phyloP scores from a whole-genome alignment of 2,329 filamentous ascomycete species.

The Cladosporium sp. region DNA sequence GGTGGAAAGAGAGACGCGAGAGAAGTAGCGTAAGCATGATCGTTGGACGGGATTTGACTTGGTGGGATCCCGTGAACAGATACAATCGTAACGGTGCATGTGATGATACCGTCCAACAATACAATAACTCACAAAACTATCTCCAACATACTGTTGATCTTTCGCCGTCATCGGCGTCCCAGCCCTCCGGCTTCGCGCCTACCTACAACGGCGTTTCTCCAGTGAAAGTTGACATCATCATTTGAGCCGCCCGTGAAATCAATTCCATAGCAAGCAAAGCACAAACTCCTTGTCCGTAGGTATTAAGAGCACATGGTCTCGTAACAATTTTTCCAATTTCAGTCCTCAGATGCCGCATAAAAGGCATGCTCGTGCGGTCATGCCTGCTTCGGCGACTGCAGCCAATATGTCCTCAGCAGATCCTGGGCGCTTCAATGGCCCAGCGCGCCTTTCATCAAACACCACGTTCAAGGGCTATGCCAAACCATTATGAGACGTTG shows the following conservation, averaged over 20 bases:
- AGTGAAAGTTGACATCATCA: neutral
- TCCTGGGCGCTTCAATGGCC: neutral
- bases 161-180: neutral
- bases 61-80: no score
- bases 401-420: conserved; percentile 15
- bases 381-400: conserved; percentile 26
- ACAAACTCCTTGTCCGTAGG: no score
- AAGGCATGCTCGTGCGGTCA: conserved; percentile 31
- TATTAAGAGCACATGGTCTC: neutral
- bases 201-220: neutral
- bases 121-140: no score
- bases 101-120: no score
- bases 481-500: conserved; percentile 79
- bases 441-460: conserved; percentile 41
- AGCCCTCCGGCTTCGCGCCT: neutral
- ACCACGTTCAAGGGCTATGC: conserved; percentile 33
- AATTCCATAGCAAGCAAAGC: neutral
- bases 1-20: neutral
- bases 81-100: no score
- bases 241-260: neutral
- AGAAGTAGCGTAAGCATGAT: neutral
- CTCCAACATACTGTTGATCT: neutral
- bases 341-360: conserved; percentile 17
- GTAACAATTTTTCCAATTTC: neutral
- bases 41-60: no score